These are phyloP conservation scores for Rubia balearica DNA, from an alignment of 305 asterid genomes.

Conservation along the genomic window DNA sequence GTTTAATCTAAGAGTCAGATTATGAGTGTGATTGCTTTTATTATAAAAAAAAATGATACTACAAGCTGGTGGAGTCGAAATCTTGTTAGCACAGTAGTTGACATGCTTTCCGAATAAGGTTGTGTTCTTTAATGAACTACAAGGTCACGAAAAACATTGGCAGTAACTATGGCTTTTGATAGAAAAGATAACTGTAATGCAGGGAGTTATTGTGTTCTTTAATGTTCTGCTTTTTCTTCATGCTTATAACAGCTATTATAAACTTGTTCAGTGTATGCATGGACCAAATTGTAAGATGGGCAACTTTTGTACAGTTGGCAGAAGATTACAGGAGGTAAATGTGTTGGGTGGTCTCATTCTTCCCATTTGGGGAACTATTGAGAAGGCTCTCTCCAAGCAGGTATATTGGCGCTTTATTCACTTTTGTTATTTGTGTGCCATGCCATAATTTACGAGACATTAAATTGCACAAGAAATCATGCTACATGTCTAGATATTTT, in stretches of 20 bases:
- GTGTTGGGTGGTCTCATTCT: slow-evolving; percentile 95
- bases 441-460: slow-evolving; percentile 6
- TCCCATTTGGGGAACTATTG: slow-evolving; percentile 96
- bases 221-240: slow-evolving; percentile 11
- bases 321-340: slow-evolving; percentile 89
- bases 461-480: neutral
- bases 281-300: slow-evolving; percentile 89
- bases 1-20: neutral
- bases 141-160: neutral
- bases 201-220: neutral
- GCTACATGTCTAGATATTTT: neutral
- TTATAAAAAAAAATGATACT: neutral
- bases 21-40: neutral
- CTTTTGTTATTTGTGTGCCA: neutral
- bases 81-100: neutral
- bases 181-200: neutral
- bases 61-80: neutral
- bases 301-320: slow-evolving; percentile 78
- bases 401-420: slow-evolving; percentile 24
- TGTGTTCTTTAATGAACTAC: neutral
- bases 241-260: slow-evolving; percentile 20
- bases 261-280: slow-evolving; percentile 83
- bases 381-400: slow-evolving; percentile 92
- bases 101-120: neutral
- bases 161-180: neutral